Percentiles rank a stretch among this genome's conserved stretches.
These are phyloP conservation scores for Paramecium sonneborni DNA, from an alignment of 73 alveolate species.

Conservation along the genomic window DNA sequence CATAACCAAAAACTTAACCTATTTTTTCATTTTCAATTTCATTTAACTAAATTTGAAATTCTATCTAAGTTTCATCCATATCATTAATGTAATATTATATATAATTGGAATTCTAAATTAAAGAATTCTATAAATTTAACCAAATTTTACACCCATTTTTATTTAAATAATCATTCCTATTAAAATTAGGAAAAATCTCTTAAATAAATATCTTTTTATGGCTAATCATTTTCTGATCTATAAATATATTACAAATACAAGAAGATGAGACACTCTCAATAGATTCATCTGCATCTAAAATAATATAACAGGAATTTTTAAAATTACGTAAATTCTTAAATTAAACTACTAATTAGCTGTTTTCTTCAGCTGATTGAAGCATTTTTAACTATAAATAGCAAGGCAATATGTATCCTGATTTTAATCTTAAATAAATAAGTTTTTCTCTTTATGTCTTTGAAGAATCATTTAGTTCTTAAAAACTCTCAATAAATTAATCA, in stretches of 20 bases:
- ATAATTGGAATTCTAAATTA: background rate
- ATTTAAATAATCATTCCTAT: background rate
- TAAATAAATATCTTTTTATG: background rate
- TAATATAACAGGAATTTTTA: background rate
- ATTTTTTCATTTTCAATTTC: background rate
- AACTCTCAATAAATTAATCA: background rate
- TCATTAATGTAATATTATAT: background rate
- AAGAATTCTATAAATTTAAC: background rate
- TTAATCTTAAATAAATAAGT: background rate
- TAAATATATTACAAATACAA: slow-evolving; percentile 4
- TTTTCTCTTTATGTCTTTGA: background rate
- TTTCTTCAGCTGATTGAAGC: background rate
- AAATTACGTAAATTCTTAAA: background rate
- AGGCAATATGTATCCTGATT: background rate
- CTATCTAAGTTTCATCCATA: background rate
- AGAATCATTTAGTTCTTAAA: background rate
- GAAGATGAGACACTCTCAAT: background rate
- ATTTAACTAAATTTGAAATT: background rate
- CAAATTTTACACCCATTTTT: background rate
- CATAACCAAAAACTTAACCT: background rate
- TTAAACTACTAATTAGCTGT: background rate
- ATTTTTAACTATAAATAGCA: background rate
- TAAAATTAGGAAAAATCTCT: slow-evolving; percentile 4
- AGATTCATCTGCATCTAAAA: background rate
- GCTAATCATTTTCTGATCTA: background rate